Evolutionary conservation across 495 filamentous ascomycete genomes (phyloP), one percentile per base, ranked within the genome.

Genomic region (Aspergillus sparsus): DNA sequence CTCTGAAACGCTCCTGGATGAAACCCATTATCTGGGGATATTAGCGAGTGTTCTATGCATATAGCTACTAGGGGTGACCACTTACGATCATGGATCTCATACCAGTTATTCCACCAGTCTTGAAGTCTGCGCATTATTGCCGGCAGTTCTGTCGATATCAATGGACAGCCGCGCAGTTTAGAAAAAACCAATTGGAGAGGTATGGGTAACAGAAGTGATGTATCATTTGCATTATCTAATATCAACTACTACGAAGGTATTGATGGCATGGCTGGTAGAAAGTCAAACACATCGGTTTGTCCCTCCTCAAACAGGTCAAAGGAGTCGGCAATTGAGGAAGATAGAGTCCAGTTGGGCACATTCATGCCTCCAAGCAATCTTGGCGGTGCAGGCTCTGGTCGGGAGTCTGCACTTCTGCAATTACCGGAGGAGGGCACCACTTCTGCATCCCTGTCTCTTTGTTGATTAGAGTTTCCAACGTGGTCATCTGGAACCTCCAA

Each of bases 281-380:
- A 78, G 55, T 78, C 75, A 62, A 78, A 78, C 31, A 78, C 69
- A 50, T 78, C 75, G 49, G 74, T 77, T 57, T 78, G 75, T 3
- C 70, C 75, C 52, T 78, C 75, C 39, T 78, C 75, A 39, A 78
- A 78, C n/a, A 78, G 65, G 11, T 74, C 75, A 55, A 78, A 78
- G 5, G 75, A 78, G 41, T 78, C 74, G 12, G 75, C 74, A 58
- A 78, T 77, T 0, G 75, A 70, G 51, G 74, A 74, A 0, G 74
- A 77, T 54, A 78, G 63, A 10, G 71, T 74, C 75, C 75, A 78
- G 49, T 72, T 78, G 2, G 75, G 75, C 11, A 69, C 73, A 35
- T 78, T 73, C 66, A 78, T 72, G 21, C 70, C 66, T n/a, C 70
- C 69, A 34, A 71, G 65, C 7, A 76, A 45, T 49, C 68, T 61